Evolutionary conservation across 805 yeast species (phyloP), one percentile per base, ranked within the genome.

Genomic region (Kluyveromyces aestuarii): DNA sequence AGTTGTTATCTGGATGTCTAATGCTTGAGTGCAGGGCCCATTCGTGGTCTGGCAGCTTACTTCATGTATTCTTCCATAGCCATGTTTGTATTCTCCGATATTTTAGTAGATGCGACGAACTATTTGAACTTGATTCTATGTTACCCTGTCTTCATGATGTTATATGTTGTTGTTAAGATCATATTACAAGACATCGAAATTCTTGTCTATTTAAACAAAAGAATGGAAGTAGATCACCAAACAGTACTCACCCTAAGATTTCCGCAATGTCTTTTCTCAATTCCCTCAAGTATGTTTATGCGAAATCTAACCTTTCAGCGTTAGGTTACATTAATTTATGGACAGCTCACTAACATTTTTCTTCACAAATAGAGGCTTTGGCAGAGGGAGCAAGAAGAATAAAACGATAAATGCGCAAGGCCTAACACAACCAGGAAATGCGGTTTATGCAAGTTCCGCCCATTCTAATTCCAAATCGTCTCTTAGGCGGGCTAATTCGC

Each of bases 311-410:
- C 38, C 27, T 39, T 14, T 11, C 7, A 30, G 35, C 14, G 8
- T 37, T 6, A 7, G 25, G 4, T 10, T n/a, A 4, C 18, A 8
- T 40, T 46, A 13, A 6, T n/a, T 27, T 9, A 9, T 16, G 2
- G 16, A 43, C 49, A 44, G 43, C 40, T 44, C 17, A 21, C 16
- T 8, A n/a, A 27, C 27, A 36, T 21, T 40, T 18, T 21, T 37
- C 16, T 36, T 46, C 27, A 50, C 33, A 40, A 44, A 50, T 49
- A 75, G 80, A 61, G 82, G 84, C 9, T 77, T 81, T 53, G 82
- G 84, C n/a, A 73, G 84, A 58, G 69, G 69, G 48, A 71, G 76
- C 14, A 74, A 75, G 49, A 74, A 74, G 61, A 72, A 63, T 53
- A 73, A 74, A 58, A 44, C 45, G 25, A 44, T 47, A 8, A 41